Evolutionary conservation across 2,329 filamentous ascomycete species (phyloP), one percentile per base, ranked within the genome.

Genomic region (Aspergillus niger): DNA sequence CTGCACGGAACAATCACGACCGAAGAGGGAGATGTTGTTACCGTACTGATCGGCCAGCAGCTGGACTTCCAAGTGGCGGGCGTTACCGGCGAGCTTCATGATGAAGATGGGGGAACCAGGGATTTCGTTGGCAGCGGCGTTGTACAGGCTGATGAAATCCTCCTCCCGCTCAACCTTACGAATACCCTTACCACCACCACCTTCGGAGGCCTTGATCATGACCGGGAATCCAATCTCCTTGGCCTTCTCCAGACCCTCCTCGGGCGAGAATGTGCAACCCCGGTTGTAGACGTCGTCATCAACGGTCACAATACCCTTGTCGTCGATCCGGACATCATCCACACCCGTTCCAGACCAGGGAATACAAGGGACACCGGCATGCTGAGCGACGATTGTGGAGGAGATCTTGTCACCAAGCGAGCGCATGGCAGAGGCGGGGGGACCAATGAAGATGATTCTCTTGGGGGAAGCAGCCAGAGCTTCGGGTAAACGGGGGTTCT

Each of bases 151-250:
- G 74, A 90, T 85, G 72, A 99, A 99, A 65, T 90, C 88, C 44
- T 94, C 89, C 76, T 97, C 93, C 63, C 83, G 83, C 63, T 91
- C 84, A 68, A 95, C 95, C 82, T 98, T 97, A 76, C 96, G 92
- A 75, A 99, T 99, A 85, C 95, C 95, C 84, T 99, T 99, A 76
- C 95, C 95, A 81, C 95, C 95, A 82, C 95, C 95, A 81, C 95
- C 95, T 83, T 99, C 95, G 2, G 95, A 98, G n/a, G 95, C 95
- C 84, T 99, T 99, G 78, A 99, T 92, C 95, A 99, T 99, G 83
- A 99, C 91, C 15, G 95, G 95, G 82, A 99, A 99, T 68, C 95
- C 95, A 76, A 99, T 99, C 73, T 91, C 85, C 76, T 86, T 88
- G 61, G 95, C 95, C 74, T 90, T 92, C 73, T 86, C 81, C 54